Evolutionary conservation across 768 basidiomycete genomes (phyloP), one percentile per base, ranked within the genome.

Genomic region (Cystofilobasidium macerans): DNA sequence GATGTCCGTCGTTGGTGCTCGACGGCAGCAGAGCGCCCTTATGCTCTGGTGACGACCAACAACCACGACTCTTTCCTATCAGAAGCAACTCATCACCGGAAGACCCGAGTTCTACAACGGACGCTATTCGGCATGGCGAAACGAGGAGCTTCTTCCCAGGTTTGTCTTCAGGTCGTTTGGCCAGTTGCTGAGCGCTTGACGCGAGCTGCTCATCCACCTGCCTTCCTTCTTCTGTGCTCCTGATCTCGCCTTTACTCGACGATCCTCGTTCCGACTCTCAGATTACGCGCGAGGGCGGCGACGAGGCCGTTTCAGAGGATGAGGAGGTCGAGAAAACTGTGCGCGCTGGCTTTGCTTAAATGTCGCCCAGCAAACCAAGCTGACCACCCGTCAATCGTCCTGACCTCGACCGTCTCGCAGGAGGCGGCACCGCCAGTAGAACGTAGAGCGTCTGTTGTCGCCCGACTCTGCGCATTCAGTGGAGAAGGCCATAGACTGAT

Each of bases 231-330:
- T 4, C 42, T 5, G 42, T 42, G 4, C 16, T 18, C 45, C 22
- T 47, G 45, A 22, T 20, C 43, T 8, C 57, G 24, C 13, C 40
- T 14, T 26, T 26, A n/a, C 35, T 13, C 38, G 2, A 30, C 26
- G 42, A 11, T 38, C 45, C 38, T 35, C 43, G 22, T 5, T 11
- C 28, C 53, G 28, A 22, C 28, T 40, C 4, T 38, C 42, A 64
- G 63, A 64, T 64, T 42, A 57, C 63, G 2, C 45, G 38, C 43
- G 63, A 64, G 16, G 47, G 47, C 33, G 62, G 62, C 33, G 63
- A 42, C 32, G 42, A 28, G 6, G 57, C 40, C 42, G 56, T 40
- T 22, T 32, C 28, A 7, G 57, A 45, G 18, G 63, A 64, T 30
- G 57, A 64, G 2, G 30, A 43, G 58, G 43, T 45, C 58, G 58